Evolutionary conservation across 768 basidiomycete genomes (phyloP), one percentile per base, ranked within the genome.

Genomic region (Pulveroboletus sp.): DNA sequence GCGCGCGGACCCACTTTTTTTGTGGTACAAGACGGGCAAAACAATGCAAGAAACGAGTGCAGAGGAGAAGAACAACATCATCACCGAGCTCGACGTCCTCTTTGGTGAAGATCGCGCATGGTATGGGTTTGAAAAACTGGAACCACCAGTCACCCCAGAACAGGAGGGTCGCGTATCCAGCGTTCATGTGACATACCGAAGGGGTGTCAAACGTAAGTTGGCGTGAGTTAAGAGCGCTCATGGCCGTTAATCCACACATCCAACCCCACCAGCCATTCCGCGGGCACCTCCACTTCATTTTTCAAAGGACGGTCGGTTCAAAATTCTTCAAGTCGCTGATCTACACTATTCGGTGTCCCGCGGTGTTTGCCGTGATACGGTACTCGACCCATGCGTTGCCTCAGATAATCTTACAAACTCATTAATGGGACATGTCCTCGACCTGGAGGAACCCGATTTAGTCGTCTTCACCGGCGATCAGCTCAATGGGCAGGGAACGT

Each of bases 391-490:
- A 9, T 78, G 81, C 47, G 65, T 68, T 14, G 73, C 74, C 35
- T 88, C 92, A 3, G 95, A 98, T 64, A 82, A 84, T 54, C 76
- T 88, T 54, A 93, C 93, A 0, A 76, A 74, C n/a, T 74, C 81
- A 3, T 79, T 97, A 43, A 71, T 99, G 37, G 79, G 74, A 7
- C 77, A 70, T 35, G 76, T 82, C 18, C 77, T 99, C 21, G 88
- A 90, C 44, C 66, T 72, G 12, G 92, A 95, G 69, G 83, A 87
- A 59, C 95, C 95, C 0, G 91, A 94, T 63, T 67, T 99, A 10
- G 86, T 97, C 42, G 85, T 99, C 8, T 93, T 98, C 60, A 83
- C 80, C 0, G 95, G 95, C 0, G 95, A 98, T 67, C 92, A 94
- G 67, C 76, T 96, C 24, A 96, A 95, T 57, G 94, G 93, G 0